Percentiles rank a stretch among this genome's conserved stretches.
Evolutionary conservation across 2,329 filamentous ascomycete genomes (phyloP).

Genomic region (Epichloe festucae): DNA sequence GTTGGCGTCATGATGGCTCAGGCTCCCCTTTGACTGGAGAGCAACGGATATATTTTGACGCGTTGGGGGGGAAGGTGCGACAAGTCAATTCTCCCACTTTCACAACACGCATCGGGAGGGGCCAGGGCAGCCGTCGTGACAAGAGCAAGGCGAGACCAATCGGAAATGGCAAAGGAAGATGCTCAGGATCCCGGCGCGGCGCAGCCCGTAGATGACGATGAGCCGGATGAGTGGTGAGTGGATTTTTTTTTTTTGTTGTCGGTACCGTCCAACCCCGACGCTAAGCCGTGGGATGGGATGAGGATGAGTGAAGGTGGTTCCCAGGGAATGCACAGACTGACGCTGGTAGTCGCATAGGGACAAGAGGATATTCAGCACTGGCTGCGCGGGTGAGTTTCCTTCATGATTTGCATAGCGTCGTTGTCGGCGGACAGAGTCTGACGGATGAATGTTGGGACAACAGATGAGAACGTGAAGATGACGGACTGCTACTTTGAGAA

Average conservation of each 20-base stretch:
- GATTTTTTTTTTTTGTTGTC: not conserved
- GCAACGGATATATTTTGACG: too few species aligned
- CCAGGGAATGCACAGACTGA: not conserved
- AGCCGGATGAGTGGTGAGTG: constrained; percentile 85
- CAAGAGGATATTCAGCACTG: constrained; percentile 93
- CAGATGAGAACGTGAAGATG: constrained; percentile 80
- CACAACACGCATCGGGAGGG: not conserved
- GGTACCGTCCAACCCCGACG: constrained; percentile 11
- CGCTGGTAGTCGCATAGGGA: constrained; percentile 49
- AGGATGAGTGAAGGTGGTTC: too few species aligned
- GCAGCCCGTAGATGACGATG: constrained; percentile 44
- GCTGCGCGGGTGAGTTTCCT: constrained; percentile 59
- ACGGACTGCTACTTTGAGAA: constrained; percentile 94
- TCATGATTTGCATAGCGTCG: not conserved
- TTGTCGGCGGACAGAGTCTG: not conserved
- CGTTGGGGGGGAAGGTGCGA: too few species aligned
- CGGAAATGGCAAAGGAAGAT: constrained; percentile 39
- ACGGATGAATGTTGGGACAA: not conserved
- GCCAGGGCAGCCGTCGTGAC: not conserved
- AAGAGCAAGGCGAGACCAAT: constrained; percentile 1
- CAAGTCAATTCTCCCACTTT: constrained; percentile 2
- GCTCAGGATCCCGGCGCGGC: constrained; percentile 26
- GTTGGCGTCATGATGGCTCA: constrained; percentile 43
- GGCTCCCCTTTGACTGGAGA: not conserved
- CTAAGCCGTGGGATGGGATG: constrained; percentile 8